Percentiles rank a stretch among this genome's conserved stretches.
Evolutionary conservation across 331 rosid genomes (phyloP).

Genomic region (Saraca asoca): DNA sequence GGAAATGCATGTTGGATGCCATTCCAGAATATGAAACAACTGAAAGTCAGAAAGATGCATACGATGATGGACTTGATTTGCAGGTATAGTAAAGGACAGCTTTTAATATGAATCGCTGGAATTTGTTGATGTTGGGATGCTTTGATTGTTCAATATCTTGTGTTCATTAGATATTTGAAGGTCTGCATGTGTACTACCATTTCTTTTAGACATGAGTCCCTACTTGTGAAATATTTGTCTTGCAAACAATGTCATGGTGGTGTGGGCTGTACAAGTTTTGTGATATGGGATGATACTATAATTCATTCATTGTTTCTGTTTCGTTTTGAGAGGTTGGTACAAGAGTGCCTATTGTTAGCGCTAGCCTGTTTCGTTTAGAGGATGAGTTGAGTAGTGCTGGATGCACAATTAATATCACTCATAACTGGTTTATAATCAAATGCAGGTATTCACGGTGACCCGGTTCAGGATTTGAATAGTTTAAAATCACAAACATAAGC

Average conservation of each 20-base stretch:
- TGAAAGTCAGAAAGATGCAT: slow-evolving; percentile 52
- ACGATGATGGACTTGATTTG: slow-evolving; percentile 44
- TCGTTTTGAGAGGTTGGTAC: background rate
- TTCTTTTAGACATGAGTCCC: slow-evolving; percentile 37
- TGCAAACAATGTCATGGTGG: slow-evolving; percentile 36
- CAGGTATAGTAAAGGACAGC: slow-evolving; percentile 50
- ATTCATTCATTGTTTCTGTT: slow-evolving; percentile 22
- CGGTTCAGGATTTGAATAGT: too few species aligned
- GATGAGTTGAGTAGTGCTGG: background rate
- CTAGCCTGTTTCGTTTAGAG: background rate
- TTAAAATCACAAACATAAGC: too few species aligned
- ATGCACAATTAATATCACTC: too few species aligned
- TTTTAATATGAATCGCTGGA: slow-evolving; percentile 5
- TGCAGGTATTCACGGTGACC: too few species aligned
- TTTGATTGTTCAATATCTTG: background rate
- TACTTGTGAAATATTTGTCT: slow-evolving; percentile 38
- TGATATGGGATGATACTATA: slow-evolving; percentile 25
- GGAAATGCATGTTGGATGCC: slow-evolving; percentile 63
- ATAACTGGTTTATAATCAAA: too few species aligned
- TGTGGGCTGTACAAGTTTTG: slow-evolving; percentile 50
- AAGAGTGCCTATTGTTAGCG: too few species aligned
- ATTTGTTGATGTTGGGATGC: background rate
- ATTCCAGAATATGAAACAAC: slow-evolving; percentile 77
- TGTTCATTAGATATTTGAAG: slow-evolving; percentile 3
- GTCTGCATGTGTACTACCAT: slow-evolving; percentile 1